Evolutionary conservation across 805 yeast genomes (phyloP), one percentile per base, ranked within the genome.

Genomic region (Grigorovia humatica): DNA sequence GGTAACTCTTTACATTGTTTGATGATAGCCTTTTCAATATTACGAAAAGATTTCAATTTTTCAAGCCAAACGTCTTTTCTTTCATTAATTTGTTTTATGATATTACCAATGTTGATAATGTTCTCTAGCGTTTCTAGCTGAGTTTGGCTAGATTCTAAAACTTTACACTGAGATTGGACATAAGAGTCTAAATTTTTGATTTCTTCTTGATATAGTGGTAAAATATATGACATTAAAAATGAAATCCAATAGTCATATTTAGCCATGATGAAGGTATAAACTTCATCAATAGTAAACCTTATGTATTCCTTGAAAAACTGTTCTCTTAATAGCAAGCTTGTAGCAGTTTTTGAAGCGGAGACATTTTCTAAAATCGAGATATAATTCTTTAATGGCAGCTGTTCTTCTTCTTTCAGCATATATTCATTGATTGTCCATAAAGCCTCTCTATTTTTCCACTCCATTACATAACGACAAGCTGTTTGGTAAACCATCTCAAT

Each of bases 181-280:
- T 64, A 64, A 0, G 60, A 48, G 44, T 71, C 66, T 1, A 74
- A 57, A 1, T 55, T 54, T 9, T 53, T 61, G 49, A 76, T 68
- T 1, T 50, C 62, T 51, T 1, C 57, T 54, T 6, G 59, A 61
- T 43, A 82, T 59, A 18, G 67, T 58, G 1, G 60, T 64, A 2
- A 79, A 67, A 64, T 81, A 77, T 32, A 63, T 63, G 1, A 57
- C 54, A 8, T 76, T 44, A 7, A 81, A 61, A 2, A 72, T 72
- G 43, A 67, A 70, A 81, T 84, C 80, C 88, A 84, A 2, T 62
- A 55, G 52, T 81, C 84, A 67, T 78, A 83, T 57, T 77, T 80
- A 2, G 80, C 63, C 42, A 67, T 69, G 6, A 81, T 71, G 41
- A 80, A 67, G 0, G 75, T 62, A 53, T 81, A 85, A 1, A 82